These are phyloP conservation scores for Hygrocybe punicea DNA, from an alignment of 768 basidiomycete genomes.

Conservation along the genomic window DNA sequence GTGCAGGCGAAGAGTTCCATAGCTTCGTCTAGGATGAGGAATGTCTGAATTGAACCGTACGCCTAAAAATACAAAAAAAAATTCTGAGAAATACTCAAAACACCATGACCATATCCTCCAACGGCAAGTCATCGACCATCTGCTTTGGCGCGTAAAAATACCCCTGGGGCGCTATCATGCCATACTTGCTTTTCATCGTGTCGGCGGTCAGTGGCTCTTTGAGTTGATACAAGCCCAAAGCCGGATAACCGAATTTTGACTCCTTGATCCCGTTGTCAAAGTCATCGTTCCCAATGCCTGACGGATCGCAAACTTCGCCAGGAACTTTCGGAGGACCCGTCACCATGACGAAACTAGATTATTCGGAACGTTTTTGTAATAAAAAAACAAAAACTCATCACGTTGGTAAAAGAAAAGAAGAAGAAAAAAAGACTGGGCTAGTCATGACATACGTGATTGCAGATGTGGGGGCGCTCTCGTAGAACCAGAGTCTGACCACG, in stretches of 20 bases:
- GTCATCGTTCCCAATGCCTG: conserved; percentile 36
- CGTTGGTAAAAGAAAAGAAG: too few species aligned
- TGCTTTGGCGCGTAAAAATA: conserved; percentile 26
- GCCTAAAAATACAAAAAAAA: too few species aligned
- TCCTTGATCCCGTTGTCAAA: conserved; percentile 32
- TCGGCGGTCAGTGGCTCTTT: conserved; percentile 16
- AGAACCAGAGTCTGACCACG: conserved; percentile 32
- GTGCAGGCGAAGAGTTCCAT: too few species aligned
- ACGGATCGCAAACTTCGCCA: conserved; percentile 31
- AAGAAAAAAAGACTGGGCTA: too few species aligned
- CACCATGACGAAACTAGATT: conserved; percentile 23
- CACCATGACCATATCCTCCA: conserved; percentile 25
- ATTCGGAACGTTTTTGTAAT: not conserved
- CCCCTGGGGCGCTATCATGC: conserved; percentile 22
- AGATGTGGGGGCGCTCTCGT: conserved; percentile 26
- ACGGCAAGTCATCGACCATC: conserved; percentile 22
- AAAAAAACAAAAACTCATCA: too few species aligned
- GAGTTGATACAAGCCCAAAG: conserved; percentile 27
- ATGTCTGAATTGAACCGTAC: too few species aligned
- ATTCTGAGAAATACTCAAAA: conserved; percentile 24
- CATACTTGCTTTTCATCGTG: conserved; percentile 23
- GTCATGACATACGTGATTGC: conserved; percentile 33
- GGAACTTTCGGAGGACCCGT: conserved; percentile 28
- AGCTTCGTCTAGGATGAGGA: too few species aligned
- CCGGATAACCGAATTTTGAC: conserved; percentile 32